Evolutionary conservation across 1,284 basidiomycete genomes (phyloP), one percentile per base, ranked within the genome.

Genomic region (Rhizoctonia solani): DNA sequence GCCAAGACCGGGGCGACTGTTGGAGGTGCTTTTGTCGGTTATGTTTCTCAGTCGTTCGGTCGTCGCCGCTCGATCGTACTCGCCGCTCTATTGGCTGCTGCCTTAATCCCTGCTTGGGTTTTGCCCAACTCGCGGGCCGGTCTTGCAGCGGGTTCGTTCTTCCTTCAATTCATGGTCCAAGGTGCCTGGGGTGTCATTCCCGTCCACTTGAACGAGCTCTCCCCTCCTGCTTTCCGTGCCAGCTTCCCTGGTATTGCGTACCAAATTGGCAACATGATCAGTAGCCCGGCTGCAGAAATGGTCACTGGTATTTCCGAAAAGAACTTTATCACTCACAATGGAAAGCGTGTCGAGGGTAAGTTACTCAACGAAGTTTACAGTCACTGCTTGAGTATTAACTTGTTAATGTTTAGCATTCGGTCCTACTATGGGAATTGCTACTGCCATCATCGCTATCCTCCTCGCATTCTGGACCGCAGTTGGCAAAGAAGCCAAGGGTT

Each of bases 71-170:
- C 91, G 1, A 94, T 95, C 72, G 77, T 94, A 84, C 4, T 73
- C 69, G 42, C 70, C 74, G 16, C 29, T 75, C 69, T 74, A 72
- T 76, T 49, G 71, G 76, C 74, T 4, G 74, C 70, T 69, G 74
- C 70, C 66, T 80, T 71, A 75, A 80, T 73, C 70, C 79, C 92
- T 0, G 81, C 95, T 1, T 95, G 92, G 92, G 92, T 94, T 71
- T 67, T 95, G 3, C 93, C 93, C 4, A 75, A 74, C 19, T 75
- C 77, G 1, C 92, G 92, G 78, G 73, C 81, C 67, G 81, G 78
- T 0, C 85, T 93, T 30, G 72, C 89, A 0, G 89, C 89, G 0
- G 92, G 90, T n/a, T 89, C 90, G 1, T 95, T 95, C 80, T 95
- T 85, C 74, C 78, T 95, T 39, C 92, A 95, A 74, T 86, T 91